Conservation (phyloP, 2,329 filamentous ascomycete genomes). For the Lithohypha guttulata region DNA sequence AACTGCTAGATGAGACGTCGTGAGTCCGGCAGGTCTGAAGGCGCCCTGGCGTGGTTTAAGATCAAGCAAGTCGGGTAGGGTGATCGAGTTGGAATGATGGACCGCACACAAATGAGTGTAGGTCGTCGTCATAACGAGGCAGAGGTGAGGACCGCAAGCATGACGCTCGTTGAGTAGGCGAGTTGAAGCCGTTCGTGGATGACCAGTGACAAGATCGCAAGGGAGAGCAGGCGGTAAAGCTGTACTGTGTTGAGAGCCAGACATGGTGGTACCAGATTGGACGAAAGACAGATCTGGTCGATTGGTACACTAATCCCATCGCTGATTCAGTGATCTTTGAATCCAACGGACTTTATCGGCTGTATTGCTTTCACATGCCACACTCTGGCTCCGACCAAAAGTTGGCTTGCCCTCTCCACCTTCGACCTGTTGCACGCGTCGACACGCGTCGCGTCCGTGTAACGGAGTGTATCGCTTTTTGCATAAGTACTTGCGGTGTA, state of each 20-base stretch:
- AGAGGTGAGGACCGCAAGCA: conserved; percentile 2
- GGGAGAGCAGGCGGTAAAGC: conserved; percentile 1
- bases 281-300: conserved; percentile 1
- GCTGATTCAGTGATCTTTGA: conserved; percentile 1
- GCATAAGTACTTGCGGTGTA: too few species aligned
- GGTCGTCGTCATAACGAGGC: conserved; percentile 1
- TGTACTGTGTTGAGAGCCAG: conserved; percentile 2
- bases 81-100: conserved; percentile 2
- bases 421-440: neutral
- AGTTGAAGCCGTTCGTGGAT: conserved; percentile 4
- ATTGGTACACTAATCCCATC: conserved; percentile 1
- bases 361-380: conserved; percentile 1
- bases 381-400: conserved; percentile 1
- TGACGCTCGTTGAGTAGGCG: conserved; percentile 3
- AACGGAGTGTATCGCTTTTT: conserved; percentile 1
- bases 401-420: neutral
- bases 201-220: conserved; percentile 3
- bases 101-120: conserved; percentile 2
- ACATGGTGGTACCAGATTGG: neutral
- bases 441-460: conserved; percentile 3
- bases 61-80: conserved; percentile 3
- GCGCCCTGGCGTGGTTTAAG: conserved; percentile 2
- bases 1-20: conserved; percentile 2
- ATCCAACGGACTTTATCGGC: neutral
- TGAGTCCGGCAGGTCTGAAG: conserved; percentile 1